phyloP scores from a whole-genome alignment of 1,284 basidiomycete genomes.

The Austroboletus olivaceoglutinosus region DNA sequence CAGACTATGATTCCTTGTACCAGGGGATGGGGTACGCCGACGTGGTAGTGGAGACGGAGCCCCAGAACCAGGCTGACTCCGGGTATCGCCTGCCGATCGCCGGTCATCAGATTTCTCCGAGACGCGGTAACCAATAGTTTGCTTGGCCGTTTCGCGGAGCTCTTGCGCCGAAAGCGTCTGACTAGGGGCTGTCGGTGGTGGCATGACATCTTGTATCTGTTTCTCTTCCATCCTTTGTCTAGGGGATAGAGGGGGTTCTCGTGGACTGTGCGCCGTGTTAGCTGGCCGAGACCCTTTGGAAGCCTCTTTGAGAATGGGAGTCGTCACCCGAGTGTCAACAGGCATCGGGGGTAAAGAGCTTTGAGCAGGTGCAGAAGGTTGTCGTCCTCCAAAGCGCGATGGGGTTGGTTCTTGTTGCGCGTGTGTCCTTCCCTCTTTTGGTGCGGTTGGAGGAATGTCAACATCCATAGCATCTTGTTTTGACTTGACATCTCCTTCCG shows the following conservation, averaged over 20 bases:
- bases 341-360: conserved; percentile 9
- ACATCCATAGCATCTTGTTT: conserved; percentile 42
- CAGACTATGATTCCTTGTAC: conserved; percentile 63
- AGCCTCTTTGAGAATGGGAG: conserved; percentile 20
- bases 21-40: conserved; percentile 63
- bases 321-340: conserved; percentile 20
- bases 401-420: conserved; percentile 14
- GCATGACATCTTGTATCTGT: conserved; percentile 49
- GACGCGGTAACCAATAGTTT: conserved; percentile 44
- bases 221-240: conserved; percentile 33
- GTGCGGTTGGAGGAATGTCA: conserved; percentile 25
- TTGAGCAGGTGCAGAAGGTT: conserved; percentile 12
- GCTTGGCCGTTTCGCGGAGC: conserved; percentile 72
- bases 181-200: conserved; percentile 74
- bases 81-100: conserved; percentile 33
- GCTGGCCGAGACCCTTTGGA: conserved; percentile 14
- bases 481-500: conserved; percentile 29
- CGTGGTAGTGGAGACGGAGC: conserved; percentile 53
- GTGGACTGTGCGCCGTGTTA: conserved; percentile 28
- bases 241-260: conserved; percentile 45
- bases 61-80: conserved; percentile 47
- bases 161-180: conserved; percentile 79
- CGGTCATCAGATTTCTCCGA: conserved; percentile 44
- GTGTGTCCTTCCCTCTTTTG: conserved; percentile 26
- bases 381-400: conserved; percentile 28